phyloP scores from a whole-genome alignment of 2,329 filamentous ascomycete genomes.

The Colletotrichum filicis region DNA sequence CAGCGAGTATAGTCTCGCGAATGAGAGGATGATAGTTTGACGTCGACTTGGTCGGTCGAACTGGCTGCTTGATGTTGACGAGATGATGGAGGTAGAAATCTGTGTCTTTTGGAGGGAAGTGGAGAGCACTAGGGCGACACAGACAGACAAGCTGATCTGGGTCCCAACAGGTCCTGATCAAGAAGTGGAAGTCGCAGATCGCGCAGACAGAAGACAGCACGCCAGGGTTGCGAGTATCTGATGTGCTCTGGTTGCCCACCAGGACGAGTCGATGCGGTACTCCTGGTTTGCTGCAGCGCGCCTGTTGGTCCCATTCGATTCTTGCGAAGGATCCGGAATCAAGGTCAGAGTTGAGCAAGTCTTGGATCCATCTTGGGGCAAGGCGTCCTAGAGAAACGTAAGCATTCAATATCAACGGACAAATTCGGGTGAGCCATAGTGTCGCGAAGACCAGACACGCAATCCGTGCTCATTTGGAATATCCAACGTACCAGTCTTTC shows the following conservation, averaged over 20 bases:
- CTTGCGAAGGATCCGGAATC: slow-evolving; percentile 45
- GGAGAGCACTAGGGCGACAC: slow-evolving; percentile 40
- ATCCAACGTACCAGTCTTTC: slow-evolving; percentile 25
- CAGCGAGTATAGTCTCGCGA: slow-evolving; percentile 43
- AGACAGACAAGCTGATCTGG: slow-evolving; percentile 40
- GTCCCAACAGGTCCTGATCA: slow-evolving; percentile 51
- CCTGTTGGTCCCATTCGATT: slow-evolving; percentile 44
- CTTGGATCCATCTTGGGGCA: slow-evolving; percentile 54
- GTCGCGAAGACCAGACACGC: neutral
- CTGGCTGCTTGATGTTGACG: slow-evolving; percentile 9
- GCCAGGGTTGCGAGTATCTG: slow-evolving; percentile 38
- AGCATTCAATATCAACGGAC: neutral
- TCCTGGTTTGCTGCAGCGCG: slow-evolving; percentile 43
- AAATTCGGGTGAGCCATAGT: neutral
- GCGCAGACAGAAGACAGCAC: slow-evolving; percentile 51
- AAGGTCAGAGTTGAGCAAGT: slow-evolving; percentile 50
- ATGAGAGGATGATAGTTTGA: slow-evolving; percentile 31
- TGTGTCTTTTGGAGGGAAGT: slow-evolving; percentile 15
- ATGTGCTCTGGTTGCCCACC: slow-evolving; percentile 50
- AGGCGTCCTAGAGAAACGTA: slow-evolving; percentile 39
- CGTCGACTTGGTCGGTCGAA: neutral
- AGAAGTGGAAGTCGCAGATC: slow-evolving; percentile 54
- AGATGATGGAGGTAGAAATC: slow-evolving; percentile 33
- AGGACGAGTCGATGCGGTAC: slow-evolving; percentile 43
- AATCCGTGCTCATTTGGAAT: neutral